Percentiles rank a stretch among this genome's conserved stretches.
Evolutionary conservation across 73 alveolate species (phyloP).

Genomic region (Stentor roeselii): DNA sequence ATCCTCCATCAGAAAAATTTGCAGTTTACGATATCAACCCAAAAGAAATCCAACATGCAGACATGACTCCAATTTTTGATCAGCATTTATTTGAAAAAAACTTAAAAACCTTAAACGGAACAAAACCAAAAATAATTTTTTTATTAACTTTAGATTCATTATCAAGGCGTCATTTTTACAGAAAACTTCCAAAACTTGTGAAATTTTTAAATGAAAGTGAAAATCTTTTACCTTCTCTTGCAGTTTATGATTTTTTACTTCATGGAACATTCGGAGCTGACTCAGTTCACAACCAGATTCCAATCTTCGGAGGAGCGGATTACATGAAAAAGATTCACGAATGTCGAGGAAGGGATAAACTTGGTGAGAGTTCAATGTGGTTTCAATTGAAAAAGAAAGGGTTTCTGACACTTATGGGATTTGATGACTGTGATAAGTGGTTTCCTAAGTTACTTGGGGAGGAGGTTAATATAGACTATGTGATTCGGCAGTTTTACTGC

Average conservation of each 20-base stretch:
- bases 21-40: too few relatives aligned
- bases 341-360: background rate
- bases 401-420: background rate
- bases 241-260: conserved; percentile 5
- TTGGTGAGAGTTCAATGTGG: background rate
- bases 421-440: background rate
- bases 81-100: too few relatives aligned
- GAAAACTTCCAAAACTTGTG: conserved; percentile 22
- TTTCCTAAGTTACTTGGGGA: background rate
- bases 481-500: background rate
- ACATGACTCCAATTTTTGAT: too few relatives aligned
- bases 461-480: background rate
- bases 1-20: too few relatives aligned
- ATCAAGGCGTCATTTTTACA: conserved; percentile 13
- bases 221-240: background rate
- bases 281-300: conserved; percentile 15
- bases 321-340: too few relatives aligned
- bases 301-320: background rate
- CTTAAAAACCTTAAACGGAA: too few relatives aligned
- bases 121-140: conserved; percentile 13
- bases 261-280: background rate
- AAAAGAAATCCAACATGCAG: too few relatives aligned
- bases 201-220: background rate
- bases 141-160: conserved; percentile 8
- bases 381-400: background rate